Base-by-base conservation (phyloP, 805 yeast genomes). In the Yarrowia bubula region DNA sequence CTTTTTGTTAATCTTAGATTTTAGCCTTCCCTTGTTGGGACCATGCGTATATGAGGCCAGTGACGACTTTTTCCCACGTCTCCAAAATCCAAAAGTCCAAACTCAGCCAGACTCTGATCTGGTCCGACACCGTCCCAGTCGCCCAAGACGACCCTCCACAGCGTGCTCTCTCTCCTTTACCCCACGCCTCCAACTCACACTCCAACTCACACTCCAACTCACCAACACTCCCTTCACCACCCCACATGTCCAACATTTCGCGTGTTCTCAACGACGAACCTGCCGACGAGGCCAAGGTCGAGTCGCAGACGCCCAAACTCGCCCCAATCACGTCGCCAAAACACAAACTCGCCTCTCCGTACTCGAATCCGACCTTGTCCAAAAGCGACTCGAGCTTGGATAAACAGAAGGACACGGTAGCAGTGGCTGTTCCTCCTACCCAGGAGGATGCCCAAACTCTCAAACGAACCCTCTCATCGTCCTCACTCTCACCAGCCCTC, bases 251-350 rank as follows among this genome's bases (percentile, higher is more conserved):
- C 37, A 55, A 41, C 61, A 55, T 55, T 15, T 55, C 61, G 47
- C 61, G 61, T 55, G 61, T 55, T 15, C 61, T 55, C 47, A 55
- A 55, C 47, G 61, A 55, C 47, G 61, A 55, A 47, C 61, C 61
- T n/a, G 43, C 60, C 28, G 43, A 37, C 44, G 60, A 39, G 11
- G 44, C 60, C 37, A 55, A 39, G 61, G 47, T 31, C 46, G 47
- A 39, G 38, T 28, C 61, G 17, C 47, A 55, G 42, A 55, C 47
- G 31, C 61, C 61, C 35, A 22, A 39, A 31, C 47, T 41, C 17
- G 61, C 47, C 31, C 37, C 47, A 6, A 51, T 51, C 44, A 38
- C 60, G 47, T 55, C 61, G 38, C 61, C 61, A 41, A 55, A 55
- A 28, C 38, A 39, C 61, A 37, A 55, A 28, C 37, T 31, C 15